A percentile compares a stretch with the other conserved stretches of the same genome.
phyloP scores from a whole-genome alignment of 2,329 filamentous ascomycete species.

The Stemphylium lycopersici region DNA sequence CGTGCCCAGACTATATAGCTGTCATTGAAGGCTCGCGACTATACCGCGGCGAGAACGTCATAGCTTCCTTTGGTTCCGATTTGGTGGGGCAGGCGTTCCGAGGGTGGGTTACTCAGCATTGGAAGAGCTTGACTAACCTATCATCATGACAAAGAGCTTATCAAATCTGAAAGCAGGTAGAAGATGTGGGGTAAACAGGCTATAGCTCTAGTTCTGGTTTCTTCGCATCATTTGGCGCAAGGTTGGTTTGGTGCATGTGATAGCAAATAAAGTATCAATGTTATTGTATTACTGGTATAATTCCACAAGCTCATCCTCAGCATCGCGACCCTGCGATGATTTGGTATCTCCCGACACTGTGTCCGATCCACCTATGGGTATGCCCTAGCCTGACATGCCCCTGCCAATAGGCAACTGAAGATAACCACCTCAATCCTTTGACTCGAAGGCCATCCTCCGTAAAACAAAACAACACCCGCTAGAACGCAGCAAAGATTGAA shows the following conservation, averaged over 20 bases:
- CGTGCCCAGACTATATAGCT: slow-evolving; percentile 24
- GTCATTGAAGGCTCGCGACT: slow-evolving; percentile 26
- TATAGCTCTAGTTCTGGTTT: not conserved
- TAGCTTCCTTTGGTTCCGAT: slow-evolving; percentile 19
- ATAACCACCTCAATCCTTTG: not conserved
- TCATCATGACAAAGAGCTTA: slow-evolving; percentile 5
- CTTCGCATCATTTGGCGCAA: not conserved
- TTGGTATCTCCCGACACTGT: not conserved
- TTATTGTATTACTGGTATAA: too few relatives aligned
- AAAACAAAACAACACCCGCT: slow-evolving; percentile 10
- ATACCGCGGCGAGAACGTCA: slow-evolving; percentile 24
- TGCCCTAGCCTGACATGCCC: not conserved
- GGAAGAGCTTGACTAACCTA: slow-evolving; percentile 32
- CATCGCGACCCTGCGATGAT: not conserved
- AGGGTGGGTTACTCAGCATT: slow-evolving; percentile 37
- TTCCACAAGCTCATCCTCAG: too few relatives aligned
- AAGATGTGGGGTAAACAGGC: not conserved
- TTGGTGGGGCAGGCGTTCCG: slow-evolving; percentile 16
- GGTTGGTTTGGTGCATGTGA: not conserved
- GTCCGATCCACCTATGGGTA: not conserved
- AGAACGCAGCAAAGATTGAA: slow-evolving; percentile 15
- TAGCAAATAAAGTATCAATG: not conserved
- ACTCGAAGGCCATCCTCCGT: not conserved
- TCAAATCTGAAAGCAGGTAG: not conserved
- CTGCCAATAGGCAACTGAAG: not conserved